Conservation (phyloP, 2,329 filamentous ascomycete genomes). For the Colletotrichum endophyticum region DNA sequence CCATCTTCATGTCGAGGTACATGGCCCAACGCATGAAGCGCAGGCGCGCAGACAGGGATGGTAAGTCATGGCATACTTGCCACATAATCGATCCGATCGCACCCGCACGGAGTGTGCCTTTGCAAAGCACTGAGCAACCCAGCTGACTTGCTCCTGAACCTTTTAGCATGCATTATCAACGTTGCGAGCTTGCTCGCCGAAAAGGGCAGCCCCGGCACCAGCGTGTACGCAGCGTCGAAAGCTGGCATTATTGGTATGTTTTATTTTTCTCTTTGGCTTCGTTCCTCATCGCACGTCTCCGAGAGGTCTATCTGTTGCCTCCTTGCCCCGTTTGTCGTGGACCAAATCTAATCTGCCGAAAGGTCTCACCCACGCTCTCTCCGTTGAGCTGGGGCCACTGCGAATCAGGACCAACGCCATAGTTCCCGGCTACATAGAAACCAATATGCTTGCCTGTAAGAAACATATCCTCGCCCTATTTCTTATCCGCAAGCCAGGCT, state of each 20-base stretch:
- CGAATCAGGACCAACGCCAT: constrained; percentile 80
- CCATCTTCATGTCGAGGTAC: constrained; percentile 65
- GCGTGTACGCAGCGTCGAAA: constrained; percentile 80
- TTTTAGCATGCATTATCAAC: constrained; percentile 74
- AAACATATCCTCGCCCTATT: not conserved
- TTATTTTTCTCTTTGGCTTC: not conserved
- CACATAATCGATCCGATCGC: constrained; percentile 1
- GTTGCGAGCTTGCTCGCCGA: constrained; percentile 76
- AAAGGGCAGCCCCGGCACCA: constrained; percentile 72
- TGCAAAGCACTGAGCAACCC: not conserved
- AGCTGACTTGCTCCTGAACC: constrained; percentile 1
- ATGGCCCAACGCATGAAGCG: constrained; percentile 53
- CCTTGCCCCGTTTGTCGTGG: not conserved
- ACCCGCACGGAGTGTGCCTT: not conserved
- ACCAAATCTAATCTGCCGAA: constrained; percentile 21
- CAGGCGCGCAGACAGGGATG: constrained; percentile 23
- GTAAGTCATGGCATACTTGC: constrained; percentile 23
- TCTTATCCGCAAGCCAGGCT: not conserved
- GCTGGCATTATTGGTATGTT: constrained; percentile 74
- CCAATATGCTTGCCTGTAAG: constrained; percentile 78
- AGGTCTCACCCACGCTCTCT: constrained; percentile 74
- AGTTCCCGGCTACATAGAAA: constrained; percentile 82
- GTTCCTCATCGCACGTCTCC: not conserved
- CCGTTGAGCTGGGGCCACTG: constrained; percentile 63
- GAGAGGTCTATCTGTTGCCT: not conserved